Evolutionary conservation across 2,329 filamentous ascomycete species (phyloP), one percentile per base, ranked within the genome.

Genomic region (Sclerotinia minor): DNA sequence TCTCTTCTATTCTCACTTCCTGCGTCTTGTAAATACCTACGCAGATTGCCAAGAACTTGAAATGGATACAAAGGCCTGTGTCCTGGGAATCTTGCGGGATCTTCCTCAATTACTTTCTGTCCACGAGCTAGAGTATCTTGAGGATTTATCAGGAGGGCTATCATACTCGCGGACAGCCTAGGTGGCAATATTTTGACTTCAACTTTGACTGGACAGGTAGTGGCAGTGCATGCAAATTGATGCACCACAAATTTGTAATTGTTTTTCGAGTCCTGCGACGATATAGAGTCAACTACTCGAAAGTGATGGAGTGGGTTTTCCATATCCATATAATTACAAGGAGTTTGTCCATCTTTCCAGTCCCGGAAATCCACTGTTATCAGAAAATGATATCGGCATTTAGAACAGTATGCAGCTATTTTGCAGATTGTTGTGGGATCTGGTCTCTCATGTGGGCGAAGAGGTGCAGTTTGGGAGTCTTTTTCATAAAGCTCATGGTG

Each of bases 231-330:
- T 70, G 80, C 78, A 77, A 88, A 91, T 52, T 77, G 74, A 67
- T 83, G 82, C 24, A 77, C 77, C 73, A 85, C 83, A 35, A 67
- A 67, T 15, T 76, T 68, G 68, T 76, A 73, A 60, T 73, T 75
- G 26, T 71, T 68, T n/a, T 75, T 72, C 24, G 75, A 73, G 45
- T 78, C 73, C 64, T 76, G 76, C 29, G 76, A 73, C 67, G 78
- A 76, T 47, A 75, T 78, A 50, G 79, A 83, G 47, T 81, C 77
- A 5, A 70, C 65, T 57, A 72, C 68, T n/a, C 69, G 72, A 68
- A 90, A 83, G 75, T 91, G 89, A 76, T 92, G 89, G 6, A 91
- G 76, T 41, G 86, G 85, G 70, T 81, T 83, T 1, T 82, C 78
- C 15, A 74, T 69, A 65, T 80, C 85, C 7, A 67, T 64, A 26